These are phyloP conservation scores for Boletus edulis DNA, from an alignment of 768 basidiomycete species.

Conservation along the genomic window DNA sequence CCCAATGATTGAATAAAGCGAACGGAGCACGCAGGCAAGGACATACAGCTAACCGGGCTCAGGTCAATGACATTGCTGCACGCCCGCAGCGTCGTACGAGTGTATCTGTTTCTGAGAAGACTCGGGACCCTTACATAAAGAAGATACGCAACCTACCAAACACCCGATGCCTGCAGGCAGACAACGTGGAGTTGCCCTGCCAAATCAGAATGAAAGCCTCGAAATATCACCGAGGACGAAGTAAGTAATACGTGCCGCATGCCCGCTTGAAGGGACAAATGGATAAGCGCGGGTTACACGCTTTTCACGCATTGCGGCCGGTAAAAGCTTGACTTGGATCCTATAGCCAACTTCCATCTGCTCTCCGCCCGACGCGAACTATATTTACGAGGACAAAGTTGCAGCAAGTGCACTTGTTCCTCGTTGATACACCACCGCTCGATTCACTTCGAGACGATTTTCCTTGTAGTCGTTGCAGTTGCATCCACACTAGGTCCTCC, in stretches of 20 bases:
- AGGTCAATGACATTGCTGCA: neutral
- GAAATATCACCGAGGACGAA: slow-evolving; percentile 36
- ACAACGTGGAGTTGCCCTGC: slow-evolving; percentile 58
- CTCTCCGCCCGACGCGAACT: slow-evolving; percentile 22
- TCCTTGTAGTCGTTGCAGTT: slow-evolving; percentile 30
- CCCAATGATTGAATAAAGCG: neutral
- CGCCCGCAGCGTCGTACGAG: neutral
- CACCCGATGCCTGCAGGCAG: slow-evolving; percentile 70
- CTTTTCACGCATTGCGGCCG: slow-evolving; percentile 47
- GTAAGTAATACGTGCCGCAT: slow-evolving; percentile 31
- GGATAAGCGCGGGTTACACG: slow-evolving; percentile 56
- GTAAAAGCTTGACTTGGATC: slow-evolving; percentile 37
- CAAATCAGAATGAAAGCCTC: slow-evolving; percentile 50
- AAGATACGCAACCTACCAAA: slow-evolving; percentile 36
- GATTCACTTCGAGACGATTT: slow-evolving; percentile 54
- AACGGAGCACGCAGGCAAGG: neutral
- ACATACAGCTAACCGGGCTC: neutral
- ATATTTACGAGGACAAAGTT: slow-evolving; percentile 28
- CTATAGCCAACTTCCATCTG: slow-evolving; percentile 21
- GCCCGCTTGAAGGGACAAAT: slow-evolving; percentile 37
- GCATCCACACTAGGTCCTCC: slow-evolving; percentile 25
- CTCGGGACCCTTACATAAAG: slow-evolving; percentile 41
- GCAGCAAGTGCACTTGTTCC: slow-evolving; percentile 23
- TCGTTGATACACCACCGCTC: slow-evolving; percentile 37
- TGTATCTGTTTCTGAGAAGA: slow-evolving; percentile 7